Conservation (phyloP, 257 asterid species). For the Paraleonurus japonicus region DNA sequence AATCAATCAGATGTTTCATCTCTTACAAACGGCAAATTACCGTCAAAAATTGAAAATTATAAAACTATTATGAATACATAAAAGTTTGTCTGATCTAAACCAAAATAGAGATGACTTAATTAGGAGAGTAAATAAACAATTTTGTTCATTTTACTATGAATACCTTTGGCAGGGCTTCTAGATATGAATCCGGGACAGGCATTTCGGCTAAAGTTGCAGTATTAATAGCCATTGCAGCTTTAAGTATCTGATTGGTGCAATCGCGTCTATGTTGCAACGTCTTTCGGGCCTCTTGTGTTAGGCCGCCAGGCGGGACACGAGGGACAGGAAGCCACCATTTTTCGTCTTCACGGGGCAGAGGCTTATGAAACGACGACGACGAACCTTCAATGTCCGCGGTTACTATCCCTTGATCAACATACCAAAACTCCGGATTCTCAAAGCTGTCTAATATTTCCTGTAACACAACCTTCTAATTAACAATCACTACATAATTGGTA, state of each 20-base stretch:
- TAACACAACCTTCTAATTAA: not conserved
- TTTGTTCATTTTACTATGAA: too few species aligned
- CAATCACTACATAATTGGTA: not conserved
- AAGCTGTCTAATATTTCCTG: slow-evolving; percentile 75
- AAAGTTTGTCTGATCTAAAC: too few species aligned
- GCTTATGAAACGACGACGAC: slow-evolving; percentile 49
- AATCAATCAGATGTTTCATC: not conserved
- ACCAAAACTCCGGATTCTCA: slow-evolving; percentile 62
- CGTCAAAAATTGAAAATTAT: not conserved
- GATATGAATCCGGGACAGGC: slow-evolving; percentile 59
- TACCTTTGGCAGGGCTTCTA: slow-evolving; percentile 81
- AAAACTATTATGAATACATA: not conserved
- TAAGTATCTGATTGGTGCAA: slow-evolving; percentile 74
- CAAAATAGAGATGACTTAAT: too few species aligned
- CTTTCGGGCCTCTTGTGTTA: slow-evolving; percentile 54
- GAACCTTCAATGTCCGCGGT: slow-evolving; percentile 50
- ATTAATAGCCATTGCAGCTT: slow-evolving; percentile 83
- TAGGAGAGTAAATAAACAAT: too few species aligned
- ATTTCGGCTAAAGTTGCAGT: slow-evolving; percentile 62
- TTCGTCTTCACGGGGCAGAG: slow-evolving; percentile 58
- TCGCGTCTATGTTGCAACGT: slow-evolving; percentile 58
- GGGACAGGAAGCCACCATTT: slow-evolving; percentile 95
- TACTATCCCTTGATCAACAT: slow-evolving; percentile 67
- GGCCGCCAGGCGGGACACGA: slow-evolving; percentile 63
- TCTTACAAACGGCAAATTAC: not conserved